phyloP scores from a whole-genome alignment of 2,329 filamentous ascomycete genomes.

The Shiraia bambusicola region DNA sequence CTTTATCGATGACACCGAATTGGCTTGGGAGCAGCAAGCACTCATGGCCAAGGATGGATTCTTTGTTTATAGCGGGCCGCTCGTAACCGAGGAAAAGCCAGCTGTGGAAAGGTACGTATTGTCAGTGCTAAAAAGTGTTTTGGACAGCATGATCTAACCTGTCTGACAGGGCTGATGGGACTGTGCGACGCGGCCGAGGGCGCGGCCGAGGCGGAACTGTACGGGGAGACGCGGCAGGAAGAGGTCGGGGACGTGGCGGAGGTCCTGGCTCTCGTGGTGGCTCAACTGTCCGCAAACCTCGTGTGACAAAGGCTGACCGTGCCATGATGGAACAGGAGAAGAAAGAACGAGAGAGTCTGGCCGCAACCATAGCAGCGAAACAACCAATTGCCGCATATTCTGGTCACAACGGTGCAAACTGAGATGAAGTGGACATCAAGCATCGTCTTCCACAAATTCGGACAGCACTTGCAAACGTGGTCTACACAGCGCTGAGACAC shows the following conservation, averaged over 20 bases:
- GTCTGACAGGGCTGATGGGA: constrained; percentile 65
- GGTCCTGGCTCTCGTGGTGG: constrained; percentile 75
- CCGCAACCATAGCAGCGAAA: constrained; percentile 33
- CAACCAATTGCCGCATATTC: constrained; percentile 19
- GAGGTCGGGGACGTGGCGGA: constrained; percentile 51
- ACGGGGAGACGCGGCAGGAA: constrained; percentile 44
- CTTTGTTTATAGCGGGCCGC: constrained; percentile 93
- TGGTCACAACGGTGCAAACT: constrained; percentile 13
- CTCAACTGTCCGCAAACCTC: constrained; percentile 73
- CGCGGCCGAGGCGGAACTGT: constrained; percentile 55
- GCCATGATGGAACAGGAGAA: constrained; percentile 81
- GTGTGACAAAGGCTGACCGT: constrained; percentile 83
- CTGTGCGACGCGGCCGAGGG: constrained; percentile 66
- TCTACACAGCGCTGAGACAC: too few relatives aligned
- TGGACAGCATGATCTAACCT: constrained; percentile 26
- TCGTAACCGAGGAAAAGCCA: constrained; percentile 83
- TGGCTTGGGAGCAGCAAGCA: constrained; percentile 93
- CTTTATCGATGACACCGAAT: constrained; percentile 85
- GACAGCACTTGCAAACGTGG: too few relatives aligned
- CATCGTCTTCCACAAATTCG: not conserved
- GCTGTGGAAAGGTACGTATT: constrained; percentile 60
- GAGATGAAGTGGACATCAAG: not conserved
- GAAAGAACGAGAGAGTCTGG: constrained; percentile 65
- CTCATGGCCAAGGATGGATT: constrained; percentile 94
- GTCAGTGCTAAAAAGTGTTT: not conserved